Evolutionary conservation across 257 asterid species (phyloP).

Genomic region (Solanum clarkiae): DNA sequence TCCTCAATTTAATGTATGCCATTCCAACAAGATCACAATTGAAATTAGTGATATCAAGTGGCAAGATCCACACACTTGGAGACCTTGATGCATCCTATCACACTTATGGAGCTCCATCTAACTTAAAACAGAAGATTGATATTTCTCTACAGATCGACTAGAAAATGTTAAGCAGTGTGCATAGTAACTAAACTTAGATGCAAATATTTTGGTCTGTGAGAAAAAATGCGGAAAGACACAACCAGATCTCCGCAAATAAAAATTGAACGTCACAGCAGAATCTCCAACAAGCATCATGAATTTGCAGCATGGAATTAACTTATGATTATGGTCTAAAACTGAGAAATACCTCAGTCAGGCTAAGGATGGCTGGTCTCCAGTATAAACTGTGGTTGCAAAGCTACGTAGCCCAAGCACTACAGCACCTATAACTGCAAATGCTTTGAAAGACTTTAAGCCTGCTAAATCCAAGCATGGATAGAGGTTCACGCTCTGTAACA

Average conservation of each 20-base stretch:
- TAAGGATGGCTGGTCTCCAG: constrained; percentile 47
- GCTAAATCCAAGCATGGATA: constrained; percentile 4
- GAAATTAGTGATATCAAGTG: constrained; percentile 55
- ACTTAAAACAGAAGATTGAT: background rate
- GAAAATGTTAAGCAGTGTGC: background rate
- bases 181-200: background rate
- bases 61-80: constrained; percentile 59
- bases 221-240: background rate
- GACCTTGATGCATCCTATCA: constrained; percentile 50
- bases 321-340: constrained; percentile 52
- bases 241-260: background rate
- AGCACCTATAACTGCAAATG: constrained; percentile 38
- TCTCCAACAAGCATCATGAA: background rate
- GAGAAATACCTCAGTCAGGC: constrained; percentile 51
- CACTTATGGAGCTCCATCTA: background rate
- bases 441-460: constrained; percentile 20
- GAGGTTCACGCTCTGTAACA: background rate
- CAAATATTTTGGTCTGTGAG: background rate
- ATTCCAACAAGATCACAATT: constrained; percentile 65
- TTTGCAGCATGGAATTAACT: constrained; percentile 5
- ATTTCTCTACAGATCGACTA: background rate
- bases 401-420: constrained; percentile 33
- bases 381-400: constrained; percentile 24
- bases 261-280: background rate
- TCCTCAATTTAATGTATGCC: constrained; percentile 58